Base-by-base conservation (phyloP, 352 stramenopile species). In the Lagenidium sp. region DNA sequence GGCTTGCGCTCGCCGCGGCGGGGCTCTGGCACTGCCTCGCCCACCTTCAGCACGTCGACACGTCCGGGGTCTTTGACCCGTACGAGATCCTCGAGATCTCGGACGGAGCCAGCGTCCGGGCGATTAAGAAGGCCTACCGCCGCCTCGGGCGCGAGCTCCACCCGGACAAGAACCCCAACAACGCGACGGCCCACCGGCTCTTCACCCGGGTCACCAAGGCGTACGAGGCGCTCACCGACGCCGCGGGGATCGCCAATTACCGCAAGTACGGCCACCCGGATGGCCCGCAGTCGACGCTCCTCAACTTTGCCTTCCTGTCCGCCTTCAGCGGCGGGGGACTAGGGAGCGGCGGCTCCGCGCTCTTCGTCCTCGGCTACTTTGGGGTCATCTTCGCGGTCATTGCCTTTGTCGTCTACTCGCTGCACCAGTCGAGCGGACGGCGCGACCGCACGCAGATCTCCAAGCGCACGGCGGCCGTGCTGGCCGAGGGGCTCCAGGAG, bases 221-320 rank as follows among this genome's bases (percentile, higher is more conserved):
- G 4, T 94, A 94, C 57, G 81, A 94, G 50, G 76, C 81, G 36
- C 73, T 94, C 35, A 91, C 81, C 12, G 67, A 91, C 58, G 60
- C 67, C 3, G 44, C 51, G 3, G 69, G 60, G 22, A 90, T 91
- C 24, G 63, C 74, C 26, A 94, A 94, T 47, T 94, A 79, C 50
- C 65, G 60, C 36, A 82, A 82, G 39, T 91, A 74, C 44, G 81
- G 81, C 20, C 81, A 94, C 46, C 81, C 81, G 15, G 81, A 94
- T 39, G 81, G 81, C 6, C 69, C 47, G 7, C 74, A 85, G 57
- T 79, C 80, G n/a, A 68, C 80, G 55, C 63, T 84, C 11, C 70
- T 88, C 53, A 55, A 82, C 36, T 78, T 86, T 42, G 75, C 72
- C 12, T 81, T 86, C 35, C 55, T 74, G 20, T 86, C 74, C 35